Base-by-base conservation (phyloP, 495 filamentous ascomycete genomes). In the Aspergillus incahuasiensis region DNA sequence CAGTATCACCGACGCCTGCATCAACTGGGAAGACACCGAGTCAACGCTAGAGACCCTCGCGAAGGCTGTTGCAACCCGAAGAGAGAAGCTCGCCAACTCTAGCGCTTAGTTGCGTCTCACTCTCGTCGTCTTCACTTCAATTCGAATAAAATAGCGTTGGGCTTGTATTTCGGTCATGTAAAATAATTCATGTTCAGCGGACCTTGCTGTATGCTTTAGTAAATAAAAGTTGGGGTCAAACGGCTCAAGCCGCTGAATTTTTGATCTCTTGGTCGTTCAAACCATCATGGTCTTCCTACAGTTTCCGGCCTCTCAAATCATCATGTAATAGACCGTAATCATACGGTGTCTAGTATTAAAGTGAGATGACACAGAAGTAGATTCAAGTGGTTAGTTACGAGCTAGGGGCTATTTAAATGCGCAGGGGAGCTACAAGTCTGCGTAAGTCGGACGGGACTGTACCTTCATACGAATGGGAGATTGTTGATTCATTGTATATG, bases 1-100 rank as follows among this genome's bases (percentile, higher is more conserved):
- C 66, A 92, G 88, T 62, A 97, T 99, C 68, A 99, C 95, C 3
- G 95, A 99, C 74, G 94, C 95, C 38, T 99, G 95, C 69, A 97
- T 99, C 63, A 76, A 83, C 67, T 96, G 90, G 90, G 87, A 95
- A 60, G 90, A 94, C 61, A 99, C 94, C n/a, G 85, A 92, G 60
- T 71, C 69, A 3, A 86, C 91, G 13, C 80, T 99, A 12, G 88
- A 88, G 61, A 72, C 77, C 35, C 79, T 99, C 39, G 95, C 94
- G 9, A 79, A 85, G 54, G 88, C 91, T 7, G 90, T 95, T n/a
- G 82, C 84, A 22, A 54, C 70, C n/a, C 68, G 73, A 34, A 65
- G 64, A 57, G 59, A 72, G 57, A 74, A 73, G 51, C 47, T 70
- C 16, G 49, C 49, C n/a, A n/a, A n/a, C 22, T 24, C 42, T 12